Evolutionary conservation across 1,284 basidiomycete genomes (phyloP).

Genomic region (Phylloporus sp.): DNA sequence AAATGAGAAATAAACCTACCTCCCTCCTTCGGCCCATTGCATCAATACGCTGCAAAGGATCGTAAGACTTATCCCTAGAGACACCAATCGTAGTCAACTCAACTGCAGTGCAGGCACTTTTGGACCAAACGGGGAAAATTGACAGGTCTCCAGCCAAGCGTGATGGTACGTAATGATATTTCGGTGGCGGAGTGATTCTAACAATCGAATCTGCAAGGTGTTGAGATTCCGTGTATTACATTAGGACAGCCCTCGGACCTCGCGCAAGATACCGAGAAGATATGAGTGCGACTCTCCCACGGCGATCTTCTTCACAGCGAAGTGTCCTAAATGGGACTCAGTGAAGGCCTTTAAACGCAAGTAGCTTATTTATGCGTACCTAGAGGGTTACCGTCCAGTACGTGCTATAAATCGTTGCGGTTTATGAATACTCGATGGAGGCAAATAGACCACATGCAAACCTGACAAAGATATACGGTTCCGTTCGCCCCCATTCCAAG

Average conservation of each 20-base stretch:
- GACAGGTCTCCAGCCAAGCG: conserved; percentile 87
- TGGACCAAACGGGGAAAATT: conserved; percentile 86
- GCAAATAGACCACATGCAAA: conserved; percentile 37
- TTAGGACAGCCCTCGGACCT: conserved; percentile 48
- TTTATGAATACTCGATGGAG: conserved; percentile 9
- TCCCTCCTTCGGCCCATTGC: conserved; percentile 92
- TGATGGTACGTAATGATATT: conserved; percentile 97
- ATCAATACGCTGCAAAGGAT: conserved; percentile 71
- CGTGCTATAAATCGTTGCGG: conserved; percentile 54
- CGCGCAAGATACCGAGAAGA: conserved; percentile 78
- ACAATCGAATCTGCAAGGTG: conserved; percentile 64
- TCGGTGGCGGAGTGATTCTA: conserved; percentile 87
- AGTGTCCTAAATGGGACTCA: conserved; percentile 57
- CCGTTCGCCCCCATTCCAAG: conserved; percentile 94
- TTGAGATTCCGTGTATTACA: not conserved
- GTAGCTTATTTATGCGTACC: conserved; percentile 43
- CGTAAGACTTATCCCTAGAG: conserved; percentile 8
- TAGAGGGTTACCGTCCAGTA: conserved; percentile 78
- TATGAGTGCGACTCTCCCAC: conserved; percentile 89
- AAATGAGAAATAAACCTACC: conserved; percentile 37
- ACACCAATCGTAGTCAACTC: conserved; percentile 21
- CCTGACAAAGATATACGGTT: conserved; percentile 85
- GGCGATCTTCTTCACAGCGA: conserved; percentile 95
- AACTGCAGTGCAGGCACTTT: conserved; percentile 83
- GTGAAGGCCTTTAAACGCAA: not conserved